A percentile compares a stretch with the other conserved stretches of the same genome.
phyloP scores from a whole-genome alignment of 2,329 filamentous ascomycete genomes.

The Fusarium nanum region DNA sequence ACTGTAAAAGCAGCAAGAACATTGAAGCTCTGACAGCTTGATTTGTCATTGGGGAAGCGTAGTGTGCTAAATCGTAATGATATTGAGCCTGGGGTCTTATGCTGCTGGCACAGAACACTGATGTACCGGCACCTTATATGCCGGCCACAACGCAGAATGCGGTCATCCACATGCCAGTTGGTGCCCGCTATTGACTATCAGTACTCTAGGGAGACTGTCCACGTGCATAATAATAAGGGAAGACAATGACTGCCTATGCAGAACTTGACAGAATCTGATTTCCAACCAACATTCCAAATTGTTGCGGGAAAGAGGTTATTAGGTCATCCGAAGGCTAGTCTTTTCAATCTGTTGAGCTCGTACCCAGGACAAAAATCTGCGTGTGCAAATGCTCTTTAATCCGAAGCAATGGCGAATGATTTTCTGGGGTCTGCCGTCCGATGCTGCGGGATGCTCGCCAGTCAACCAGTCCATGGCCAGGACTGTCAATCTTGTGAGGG shows the following conservation, averaged over 20 bases:
- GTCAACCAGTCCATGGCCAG: constrained; percentile 26
- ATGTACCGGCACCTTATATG: constrained; percentile 6
- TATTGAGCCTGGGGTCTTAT: neutral
- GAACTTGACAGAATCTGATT: neutral
- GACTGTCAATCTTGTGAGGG: constrained; percentile 35
- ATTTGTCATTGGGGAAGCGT: neutral
- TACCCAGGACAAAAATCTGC: constrained; percentile 3
- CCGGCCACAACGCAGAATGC: constrained; percentile 31
- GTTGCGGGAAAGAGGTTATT: constrained; percentile 8
- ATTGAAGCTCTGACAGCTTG: neutral
- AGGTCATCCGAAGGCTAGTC: constrained; percentile 31
- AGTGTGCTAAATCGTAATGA: neutral
- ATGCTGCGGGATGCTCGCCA: constrained; percentile 31
- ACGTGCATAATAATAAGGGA: neutral
- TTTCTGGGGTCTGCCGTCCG: constrained; percentile 17
- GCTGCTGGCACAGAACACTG: constrained; percentile 1
- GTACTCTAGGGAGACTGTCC: constrained; percentile 5
- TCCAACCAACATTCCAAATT: neutral
- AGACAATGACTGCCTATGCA: neutral
- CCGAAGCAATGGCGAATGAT: constrained; percentile 11
- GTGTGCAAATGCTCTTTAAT: neutral
- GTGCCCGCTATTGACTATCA: constrained; percentile 26
- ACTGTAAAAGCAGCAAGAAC: neutral
- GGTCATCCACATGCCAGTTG: constrained; percentile 42
- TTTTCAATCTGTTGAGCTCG: constrained; percentile 7